Evolutionary conservation across 176 grass and related monocot species (phyloP).

Genomic region (Zea mays): Zm-B73-REFERENCE-NAM-5.0 NC_050103.1:92846501-92847000

Average conservation of each 20-base stretch:
- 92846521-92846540: constrained; percentile 49
- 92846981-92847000: no score
- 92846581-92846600: background rate
- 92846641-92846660: background rate
- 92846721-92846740: constrained; percentile 47
- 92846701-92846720: constrained; percentile 43
- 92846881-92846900: no score
- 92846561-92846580: background rate
- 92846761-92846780: constrained; percentile 39
- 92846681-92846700: background rate
- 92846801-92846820: constrained; percentile 4
- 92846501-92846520: background rate
- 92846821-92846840: constrained; percentile 35
- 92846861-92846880: constrained; percentile 25
- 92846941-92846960: no score
- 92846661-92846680: background rate
- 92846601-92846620: constrained; percentile 7
- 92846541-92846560: constrained; percentile 37
- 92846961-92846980: no score
- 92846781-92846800: constrained; percentile 40
- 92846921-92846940: no score
- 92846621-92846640: constrained; percentile 24
- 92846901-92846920: no score
- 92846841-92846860: constrained; percentile 26
- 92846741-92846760: constrained; percentile 55